phyloP scores from a whole-genome alignment of 2,329 filamentous ascomycete species.

The Penicillium sp. region DNA sequence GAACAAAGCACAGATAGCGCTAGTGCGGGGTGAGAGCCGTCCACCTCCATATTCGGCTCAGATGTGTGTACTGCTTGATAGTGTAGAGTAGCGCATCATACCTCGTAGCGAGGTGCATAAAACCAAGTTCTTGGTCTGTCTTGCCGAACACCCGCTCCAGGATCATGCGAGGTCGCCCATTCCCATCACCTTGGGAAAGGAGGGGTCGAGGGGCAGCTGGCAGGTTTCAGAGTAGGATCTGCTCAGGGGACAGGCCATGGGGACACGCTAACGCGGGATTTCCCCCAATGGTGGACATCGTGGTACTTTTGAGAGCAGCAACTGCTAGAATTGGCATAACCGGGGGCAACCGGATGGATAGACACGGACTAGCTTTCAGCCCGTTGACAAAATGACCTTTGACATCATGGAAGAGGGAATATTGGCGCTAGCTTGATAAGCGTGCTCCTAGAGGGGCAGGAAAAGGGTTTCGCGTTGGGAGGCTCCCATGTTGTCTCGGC shows the following conservation, averaged over 20 bases:
- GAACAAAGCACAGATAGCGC: background rate
- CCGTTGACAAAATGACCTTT: background rate
- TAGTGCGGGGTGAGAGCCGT: background rate
- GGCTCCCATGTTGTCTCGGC: background rate
- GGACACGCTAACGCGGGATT: background rate
- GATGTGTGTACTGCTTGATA: background rate
- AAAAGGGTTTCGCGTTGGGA: background rate
- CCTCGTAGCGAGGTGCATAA: background rate
- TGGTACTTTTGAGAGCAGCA: constrained; percentile 1
- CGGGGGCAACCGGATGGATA: constrained; percentile 1
- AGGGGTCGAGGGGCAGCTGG: background rate
- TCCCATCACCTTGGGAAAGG: background rate
- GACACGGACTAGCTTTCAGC: background rate
- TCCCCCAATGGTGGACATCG: background rate
- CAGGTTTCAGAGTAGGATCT: constrained; percentile 1
- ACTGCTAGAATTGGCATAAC: background rate
- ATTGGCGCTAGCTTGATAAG: constrained; percentile 3
- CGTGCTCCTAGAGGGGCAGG: background rate
- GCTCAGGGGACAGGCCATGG: constrained; percentile 6
- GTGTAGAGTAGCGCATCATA: background rate
- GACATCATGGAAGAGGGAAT: background rate
- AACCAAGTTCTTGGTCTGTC: background rate
- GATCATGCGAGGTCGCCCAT: constrained; percentile 4
- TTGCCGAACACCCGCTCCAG: background rate
- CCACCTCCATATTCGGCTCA: background rate